Evolutionary conservation across 768 basidiomycete genomes (phyloP).

Genomic region (Leccinum disarticulatum): DNA sequence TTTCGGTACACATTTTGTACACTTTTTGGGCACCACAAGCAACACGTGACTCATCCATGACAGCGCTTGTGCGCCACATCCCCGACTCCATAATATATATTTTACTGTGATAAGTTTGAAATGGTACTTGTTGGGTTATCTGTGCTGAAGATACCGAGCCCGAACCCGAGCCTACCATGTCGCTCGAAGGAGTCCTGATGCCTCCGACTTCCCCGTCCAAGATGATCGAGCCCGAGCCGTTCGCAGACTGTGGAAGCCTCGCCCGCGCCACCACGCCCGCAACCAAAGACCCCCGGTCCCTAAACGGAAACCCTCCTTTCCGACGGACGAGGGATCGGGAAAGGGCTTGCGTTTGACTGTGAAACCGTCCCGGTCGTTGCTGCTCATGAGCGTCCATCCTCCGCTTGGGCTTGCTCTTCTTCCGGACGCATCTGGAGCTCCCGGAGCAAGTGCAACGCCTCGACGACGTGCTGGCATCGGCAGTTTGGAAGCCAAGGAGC

Average conservation of each 20-base stretch:
- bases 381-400: conserved; percentile 69
- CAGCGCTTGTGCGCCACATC: too few species aligned
- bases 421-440: conserved; percentile 60
- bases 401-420: conserved; percentile 15
- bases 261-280: conserved; percentile 74
- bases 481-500: conserved; percentile 52
- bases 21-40: too few species aligned
- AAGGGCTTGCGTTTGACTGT: conserved; percentile 74
- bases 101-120: too few species aligned
- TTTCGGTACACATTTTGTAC: too few species aligned
- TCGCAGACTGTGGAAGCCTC: conserved; percentile 34
- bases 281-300: conserved; percentile 83
- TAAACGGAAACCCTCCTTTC: conserved; percentile 86
- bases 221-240: conserved; percentile 7
- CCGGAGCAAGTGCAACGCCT: conserved; percentile 79
- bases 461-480: conserved; percentile 80
- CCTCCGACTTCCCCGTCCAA: conserved; percentile 44
- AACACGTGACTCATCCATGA: too few species aligned
- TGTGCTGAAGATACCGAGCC: conserved; percentile 3
- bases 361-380: conserved; percentile 64
- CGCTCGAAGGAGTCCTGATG: conserved; percentile 14
- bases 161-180: conserved; percentile 18
- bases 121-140: too few species aligned
- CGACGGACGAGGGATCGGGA: conserved; percentile 71
- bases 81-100: too few species aligned